Evolutionary conservation across 176 grass and related monocot species (phyloP), one percentile per base, ranked within the genome.

Genomic region (Zoysia pacifica): DNA sequence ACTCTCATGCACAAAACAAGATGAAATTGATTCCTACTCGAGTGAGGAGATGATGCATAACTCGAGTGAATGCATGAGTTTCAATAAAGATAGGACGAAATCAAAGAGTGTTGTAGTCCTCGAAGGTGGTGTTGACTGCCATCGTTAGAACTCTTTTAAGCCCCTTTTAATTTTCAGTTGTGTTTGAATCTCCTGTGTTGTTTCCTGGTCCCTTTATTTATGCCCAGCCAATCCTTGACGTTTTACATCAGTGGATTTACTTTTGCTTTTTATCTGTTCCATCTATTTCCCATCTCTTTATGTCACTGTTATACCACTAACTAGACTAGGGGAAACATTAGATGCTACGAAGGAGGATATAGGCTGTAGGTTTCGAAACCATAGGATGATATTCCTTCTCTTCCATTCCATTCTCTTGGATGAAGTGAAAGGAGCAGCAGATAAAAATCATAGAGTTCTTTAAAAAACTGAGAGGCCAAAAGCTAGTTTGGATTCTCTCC

Each of bases 401-500:
- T 91, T 91, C 78, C 83, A 86, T 94, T 94, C 82, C 87, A 84
- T 90, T 92, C 89, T 83, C 87, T 97, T 80, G 94, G 91, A 85
- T 75, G 69, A 90, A 85, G 91, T 78, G 82, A 90, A 93, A 90
- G 91, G 71, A 74, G 72, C 54, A 45, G 81, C 73, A 87, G 78
- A 66, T 82, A 67, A 70, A 87, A 77, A 85, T 86, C 87, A 89
- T 86, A 68, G 55, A 85, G 65, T 85, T 66, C 36, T 85, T 70
- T 68, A 63, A 82, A 81, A 89, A 81, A 77, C 37, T 81, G 77
- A 83, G 84, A 75, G 73, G 49, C 76, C 56, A 83, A 88, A 84
- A 89, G 86, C 83, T 91, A 89, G 75, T 81, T 91, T 86, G 89
- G 89, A 91, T 94, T 94, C 94, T 91, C 89, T 94, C 89, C 89